Evolutionary conservation across 441 rosid species (phyloP).

Genomic region (Corymbia calophylla): DNA sequence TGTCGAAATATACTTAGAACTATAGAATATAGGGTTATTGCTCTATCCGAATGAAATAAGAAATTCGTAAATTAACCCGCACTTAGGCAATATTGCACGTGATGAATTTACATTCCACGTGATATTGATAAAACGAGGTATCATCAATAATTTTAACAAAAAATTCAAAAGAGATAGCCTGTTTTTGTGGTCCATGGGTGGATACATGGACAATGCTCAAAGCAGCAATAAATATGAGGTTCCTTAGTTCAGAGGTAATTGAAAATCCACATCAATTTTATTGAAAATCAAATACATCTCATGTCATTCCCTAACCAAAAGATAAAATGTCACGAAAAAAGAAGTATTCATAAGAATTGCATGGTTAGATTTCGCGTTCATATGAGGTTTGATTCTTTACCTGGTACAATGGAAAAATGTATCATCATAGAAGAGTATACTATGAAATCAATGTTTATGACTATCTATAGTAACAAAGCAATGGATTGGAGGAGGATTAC

Average conservation of each 20-base stretch:
- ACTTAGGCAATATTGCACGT: neutral
- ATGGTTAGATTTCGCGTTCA: neutral
- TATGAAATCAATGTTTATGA: neutral
- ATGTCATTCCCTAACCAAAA: neutral
- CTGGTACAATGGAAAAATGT: neutral
- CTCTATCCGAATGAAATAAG: neutral
- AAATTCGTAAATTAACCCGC: neutral
- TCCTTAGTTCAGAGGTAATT: neutral
- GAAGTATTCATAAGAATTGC: neutral
- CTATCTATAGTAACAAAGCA: neutral
- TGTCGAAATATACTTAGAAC: neutral
- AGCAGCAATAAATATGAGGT: neutral
- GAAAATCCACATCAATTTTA: neutral
- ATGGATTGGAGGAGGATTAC: neutral
- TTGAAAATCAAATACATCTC: neutral
- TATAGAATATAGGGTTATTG: neutral
- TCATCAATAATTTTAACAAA: neutral
- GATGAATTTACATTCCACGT: neutral
- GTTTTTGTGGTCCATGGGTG: neutral
- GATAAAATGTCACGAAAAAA: neutral
- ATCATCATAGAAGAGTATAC: accelerated
- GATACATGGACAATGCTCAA: neutral
- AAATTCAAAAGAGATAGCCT: neutral
- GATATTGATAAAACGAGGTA: neutral
- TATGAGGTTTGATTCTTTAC: neutral